Percentiles rank a stretch among this genome's conserved stretches.
Conservation (phyloP, 108 stramenopile genomes). For the Bacterosira constricta region DNA sequence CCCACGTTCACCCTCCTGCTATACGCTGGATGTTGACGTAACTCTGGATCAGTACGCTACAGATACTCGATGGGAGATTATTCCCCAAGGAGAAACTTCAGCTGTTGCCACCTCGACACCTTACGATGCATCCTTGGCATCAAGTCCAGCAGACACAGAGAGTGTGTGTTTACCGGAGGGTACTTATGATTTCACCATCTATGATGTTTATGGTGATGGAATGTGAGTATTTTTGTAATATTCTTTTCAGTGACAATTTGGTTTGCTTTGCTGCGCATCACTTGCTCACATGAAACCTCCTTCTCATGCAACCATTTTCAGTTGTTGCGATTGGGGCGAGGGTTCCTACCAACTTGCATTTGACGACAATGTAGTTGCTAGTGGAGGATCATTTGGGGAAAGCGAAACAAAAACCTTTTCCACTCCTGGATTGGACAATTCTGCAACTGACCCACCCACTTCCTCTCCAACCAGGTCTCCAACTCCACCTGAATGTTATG, state of each 20-base stretch:
- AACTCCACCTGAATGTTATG: not conserved
- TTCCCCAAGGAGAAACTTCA: not conserved
- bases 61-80: conserved; percentile 18
- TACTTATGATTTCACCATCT: conserved; percentile 18
- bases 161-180: conserved; percentile 6
- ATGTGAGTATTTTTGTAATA: conserved; percentile 1
- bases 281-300: not conserved
- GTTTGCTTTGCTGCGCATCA: not conserved
- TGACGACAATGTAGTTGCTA: conserved; percentile 1
- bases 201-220: conserved; percentile 21
- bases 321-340: not conserved
- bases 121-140: conserved; percentile 2
- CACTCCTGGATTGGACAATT: not conserved
- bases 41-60: conserved; percentile 18
- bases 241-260: not conserved
- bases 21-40: conserved; percentile 2
- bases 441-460: too few relatives aligned
- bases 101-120: conserved; percentile 7
- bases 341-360: not conserved
- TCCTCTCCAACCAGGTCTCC: too few relatives aligned
- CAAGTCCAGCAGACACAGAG: conserved; percentile 3
- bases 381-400: conserved; percentile 10
- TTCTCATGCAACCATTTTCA: not conserved
- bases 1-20: too few relatives aligned
- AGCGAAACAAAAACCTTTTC: conserved; percentile 16